Evolutionary conservation across 768 basidiomycete genomes (phyloP).

Genomic region (Nidularia pulvinata): DNA sequence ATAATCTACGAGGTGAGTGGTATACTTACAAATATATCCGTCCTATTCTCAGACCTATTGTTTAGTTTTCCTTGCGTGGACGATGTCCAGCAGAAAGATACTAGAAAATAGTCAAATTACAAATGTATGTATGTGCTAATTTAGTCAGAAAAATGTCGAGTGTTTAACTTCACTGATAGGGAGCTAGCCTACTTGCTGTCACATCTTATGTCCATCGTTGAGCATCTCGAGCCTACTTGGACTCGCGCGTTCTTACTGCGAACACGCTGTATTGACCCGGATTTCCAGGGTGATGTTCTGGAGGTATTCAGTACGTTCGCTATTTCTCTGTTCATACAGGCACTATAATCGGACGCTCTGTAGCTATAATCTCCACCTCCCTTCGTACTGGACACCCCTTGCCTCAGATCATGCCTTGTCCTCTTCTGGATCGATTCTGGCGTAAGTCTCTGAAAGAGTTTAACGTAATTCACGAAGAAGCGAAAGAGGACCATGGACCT

Average conservation of each 20-base stretch:
- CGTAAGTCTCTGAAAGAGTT: slow-evolving; percentile 47
- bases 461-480: slow-evolving; percentile 69
- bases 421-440: slow-evolving; percentile 49
- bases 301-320: slow-evolving; percentile 42
- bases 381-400: slow-evolving; percentile 73
- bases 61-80: slow-evolving; percentile 72
- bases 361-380: slow-evolving; percentile 77
- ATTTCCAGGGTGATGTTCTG: slow-evolving; percentile 83
- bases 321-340: neutral
- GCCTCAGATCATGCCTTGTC: slow-evolving; percentile 87
- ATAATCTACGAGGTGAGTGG: slow-evolving; percentile 62
- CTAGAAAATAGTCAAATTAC: slow-evolving; percentile 63
- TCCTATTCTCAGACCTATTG: neutral
- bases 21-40: neutral
- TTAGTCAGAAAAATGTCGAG: neutral
- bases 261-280: slow-evolving; percentile 73
- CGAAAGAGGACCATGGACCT: slow-evolving; percentile 74
- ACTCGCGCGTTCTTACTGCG: slow-evolving; percentile 71
- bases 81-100: slow-evolving; percentile 83
- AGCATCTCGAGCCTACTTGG: slow-evolving; percentile 78
- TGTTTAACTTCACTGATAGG: slow-evolving; percentile 26
- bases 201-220: slow-evolving; percentile 72
- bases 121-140: slow-evolving; percentile 46
- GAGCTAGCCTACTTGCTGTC: slow-evolving; percentile 70
- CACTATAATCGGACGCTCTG: neutral